Evolutionary conservation across 495 filamentous ascomycete species (phyloP), one percentile per base, ranked within the genome.

Genomic region (Haplographium delicatum): DNA sequence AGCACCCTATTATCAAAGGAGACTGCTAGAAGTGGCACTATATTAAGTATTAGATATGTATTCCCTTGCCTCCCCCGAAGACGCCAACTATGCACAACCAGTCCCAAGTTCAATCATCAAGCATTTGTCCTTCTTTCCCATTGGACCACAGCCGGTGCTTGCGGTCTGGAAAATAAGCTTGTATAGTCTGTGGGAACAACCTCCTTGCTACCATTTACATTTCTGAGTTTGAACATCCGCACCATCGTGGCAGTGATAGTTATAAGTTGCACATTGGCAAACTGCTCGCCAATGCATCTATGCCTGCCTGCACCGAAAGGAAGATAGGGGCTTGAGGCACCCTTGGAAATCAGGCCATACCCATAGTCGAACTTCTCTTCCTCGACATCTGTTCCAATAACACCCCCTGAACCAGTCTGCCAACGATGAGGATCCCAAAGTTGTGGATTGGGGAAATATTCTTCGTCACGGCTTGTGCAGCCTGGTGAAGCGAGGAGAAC

Each of bases 271-370:
- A 96, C 74, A 63, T 94, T 95, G 47, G 93, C 93, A 63, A 96
- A 98, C 61, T 96, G 89, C 71, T 96, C 93, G 39, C 93, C 93
- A 61, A 98, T 96, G 66, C 93, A 98, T 8, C 93, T 71, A 68
- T 98, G 93, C 44, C 93, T 74, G 4, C 93, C 93, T 1, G 90
- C 93, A 2, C 93, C 93, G 62, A 98, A 98, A 0, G 93, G 93
- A 15, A 98, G 74, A 68, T 96, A 98, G 1, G 93, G 91, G 40
- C 84, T 89, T 23, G 70, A 71, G 4, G 89, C 81, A 18, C 93
- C 91, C 71, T 96, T 96, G 67, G 79, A 86, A 44, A 96, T 82
- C 24, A 89, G 70, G n/a, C 91, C 93, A 65, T 95, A 96, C 24
- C 91, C 93, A 60, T 96, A 96, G 60, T 96, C 91, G 26, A 89